Evolutionary conservation across 495 filamentous ascomycete species (phyloP), one percentile per base, ranked within the genome.

Genomic region (Collariella sp.): DNA sequence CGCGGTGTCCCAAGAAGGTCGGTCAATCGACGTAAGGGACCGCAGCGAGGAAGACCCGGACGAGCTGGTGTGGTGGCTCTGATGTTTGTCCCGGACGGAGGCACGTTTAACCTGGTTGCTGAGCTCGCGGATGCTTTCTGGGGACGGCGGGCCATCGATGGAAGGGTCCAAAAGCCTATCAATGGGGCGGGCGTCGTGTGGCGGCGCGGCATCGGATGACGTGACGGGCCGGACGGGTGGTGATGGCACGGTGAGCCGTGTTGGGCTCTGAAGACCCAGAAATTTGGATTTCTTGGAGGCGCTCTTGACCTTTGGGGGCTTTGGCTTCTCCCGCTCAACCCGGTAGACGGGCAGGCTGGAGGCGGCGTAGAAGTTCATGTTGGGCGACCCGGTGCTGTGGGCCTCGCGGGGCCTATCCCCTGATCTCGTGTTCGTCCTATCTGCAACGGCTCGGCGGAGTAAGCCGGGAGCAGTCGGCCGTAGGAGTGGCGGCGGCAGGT

Each of bases 101-200:
- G 70, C 66, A 47, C 71, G 68, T 62, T 72, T 77, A 67, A 76
- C 71, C 57, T 75, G 70, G 55, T 73, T 72, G 56, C 67, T 76
- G 29, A 79, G 67, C 23, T 73, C 71, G 48, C 78, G 76, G 56
- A 79, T 71, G 47, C 70, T 69, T 58, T 78, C 74, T 46, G 78
- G 76, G 6, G 78, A 80, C 13, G 77, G 76, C 31, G 76, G 78
- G 35, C 73, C 74, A 52, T 79, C 74, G 41, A 79, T 65, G 13
- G 76, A 68, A 26, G 77, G 76, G 36, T 73, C 74, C 41, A 80
- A 57, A 41, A 72, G 52, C 35, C 64, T 65, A 57, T 56, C 59
- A 22, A 71, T 58, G 62, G 56, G 51, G 50, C 62, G 55, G 19
- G 50, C 42, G 52, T 68, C 55, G 56, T 62, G 55, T n/a, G n/a